These are phyloP conservation scores for Gillenia trifoliata DNA, from an alignment of 306 rosid species.

Conservation along the genomic window DNA sequence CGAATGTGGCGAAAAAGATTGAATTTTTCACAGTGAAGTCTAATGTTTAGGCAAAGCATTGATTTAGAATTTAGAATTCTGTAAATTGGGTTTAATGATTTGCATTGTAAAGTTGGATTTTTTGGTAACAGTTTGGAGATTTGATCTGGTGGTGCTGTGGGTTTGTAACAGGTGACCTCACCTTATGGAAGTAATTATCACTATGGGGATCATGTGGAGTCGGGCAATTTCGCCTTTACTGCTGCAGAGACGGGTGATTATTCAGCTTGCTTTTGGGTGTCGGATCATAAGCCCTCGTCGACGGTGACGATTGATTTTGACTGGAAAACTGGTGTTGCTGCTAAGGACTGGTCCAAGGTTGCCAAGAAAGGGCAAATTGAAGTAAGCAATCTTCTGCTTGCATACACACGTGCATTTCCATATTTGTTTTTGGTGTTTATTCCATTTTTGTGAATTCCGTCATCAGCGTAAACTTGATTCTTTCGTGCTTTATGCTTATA, in stretches of 20 bases:
- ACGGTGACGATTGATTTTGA: constrained; percentile 62
- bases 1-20: not conserved
- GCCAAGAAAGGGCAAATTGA: constrained; percentile 91
- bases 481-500: not conserved
- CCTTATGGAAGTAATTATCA: constrained; percentile 66
- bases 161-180: constrained; percentile 58
- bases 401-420: not conserved
- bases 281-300: constrained; percentile 33
- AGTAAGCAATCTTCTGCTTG: constrained; percentile 38
- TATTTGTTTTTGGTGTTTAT: not conserved
- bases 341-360: constrained; percentile 89
- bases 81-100: constrained; percentile 8
- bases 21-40: not conserved
- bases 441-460: not conserved
- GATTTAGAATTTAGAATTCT: not conserved
- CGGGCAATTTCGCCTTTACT: constrained; percentile 77
- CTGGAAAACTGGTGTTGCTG: constrained; percentile 83
- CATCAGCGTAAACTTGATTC: not conserved
- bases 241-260: constrained; percentile 78
- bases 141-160: constrained; percentile 27
- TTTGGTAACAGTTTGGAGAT: constrained; percentile 17
- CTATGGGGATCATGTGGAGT: constrained; percentile 50
- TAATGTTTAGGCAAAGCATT: not conserved
- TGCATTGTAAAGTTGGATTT: not conserved
- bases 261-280: constrained; percentile 65